Percentiles rank a stretch among this genome's conserved stretches.
These are phyloP conservation scores for Trametes cinnabarina DNA, from an alignment of 768 basidiomycete genomes.

Conservation along the genomic window DNA sequence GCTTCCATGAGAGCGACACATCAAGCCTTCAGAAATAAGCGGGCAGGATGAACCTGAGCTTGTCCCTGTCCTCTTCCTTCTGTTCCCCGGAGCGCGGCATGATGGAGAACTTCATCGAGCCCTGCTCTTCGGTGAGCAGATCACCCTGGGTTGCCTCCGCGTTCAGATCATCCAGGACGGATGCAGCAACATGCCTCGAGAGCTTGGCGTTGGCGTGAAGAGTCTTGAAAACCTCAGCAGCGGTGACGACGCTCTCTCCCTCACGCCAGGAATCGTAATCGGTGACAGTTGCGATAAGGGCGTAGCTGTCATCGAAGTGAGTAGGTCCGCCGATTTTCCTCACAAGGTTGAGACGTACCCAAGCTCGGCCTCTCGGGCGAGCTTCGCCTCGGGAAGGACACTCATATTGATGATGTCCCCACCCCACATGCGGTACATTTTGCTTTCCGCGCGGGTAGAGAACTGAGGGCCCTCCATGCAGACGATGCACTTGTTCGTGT, in stretches of 20 bases:
- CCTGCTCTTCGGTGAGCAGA: constrained; percentile 66
- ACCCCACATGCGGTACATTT: constrained; percentile 92
- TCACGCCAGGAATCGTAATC: constrained; percentile 97
- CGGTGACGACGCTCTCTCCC: constrained; percentile 77
- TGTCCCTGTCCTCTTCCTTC: constrained; percentile 59
- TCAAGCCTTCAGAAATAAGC: constrained; percentile 54
- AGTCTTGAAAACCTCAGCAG: constrained; percentile 88
- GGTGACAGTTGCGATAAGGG: constrained; percentile 84
- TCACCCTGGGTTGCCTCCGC: constrained; percentile 50
- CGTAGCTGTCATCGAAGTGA: constrained; percentile 58
- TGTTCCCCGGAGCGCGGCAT: constrained; percentile 65
- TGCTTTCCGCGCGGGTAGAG: constrained; percentile 94
- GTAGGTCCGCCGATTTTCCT: not conserved
- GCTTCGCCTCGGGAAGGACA: constrained; percentile 93
- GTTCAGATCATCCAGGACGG: constrained; percentile 70
- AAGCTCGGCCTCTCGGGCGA: constrained; percentile 92
- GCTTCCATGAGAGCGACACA: no score
- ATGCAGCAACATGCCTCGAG: constrained; percentile 70
- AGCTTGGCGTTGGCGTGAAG: constrained; percentile 85
- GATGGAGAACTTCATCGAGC: constrained; percentile 83
- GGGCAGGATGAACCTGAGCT: constrained; percentile 74
- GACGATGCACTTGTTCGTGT: constrained; percentile 81
- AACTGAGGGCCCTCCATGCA: constrained; percentile 99
- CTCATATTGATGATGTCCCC: constrained; percentile 98
- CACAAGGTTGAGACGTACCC: constrained; percentile 48